Conservation (phyloP, 805 yeast genomes). For the Candida argentea region DNA sequence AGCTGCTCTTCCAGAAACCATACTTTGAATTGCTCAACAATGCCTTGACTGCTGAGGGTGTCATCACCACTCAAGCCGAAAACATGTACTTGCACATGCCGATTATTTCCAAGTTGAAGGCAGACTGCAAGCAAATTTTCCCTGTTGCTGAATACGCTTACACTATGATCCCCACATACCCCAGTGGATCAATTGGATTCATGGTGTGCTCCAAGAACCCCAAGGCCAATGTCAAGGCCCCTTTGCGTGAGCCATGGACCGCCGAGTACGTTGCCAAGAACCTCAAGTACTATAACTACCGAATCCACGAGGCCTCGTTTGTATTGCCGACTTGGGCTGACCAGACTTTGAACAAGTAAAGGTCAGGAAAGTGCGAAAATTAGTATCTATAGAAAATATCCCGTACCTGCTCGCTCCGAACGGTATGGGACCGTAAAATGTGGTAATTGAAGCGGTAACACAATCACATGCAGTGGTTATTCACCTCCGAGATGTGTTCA, state of each 20-base stretch:
- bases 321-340: conserved; percentile 89
- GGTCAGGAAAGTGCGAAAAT: too few relatives aligned
- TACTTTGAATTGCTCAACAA: conserved; percentile 76
- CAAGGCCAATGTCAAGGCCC: conserved; percentile 51
- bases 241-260: conserved; percentile 51
- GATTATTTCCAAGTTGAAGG: conserved; percentile 71
- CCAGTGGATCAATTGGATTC: conserved; percentile 96
- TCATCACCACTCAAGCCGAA: conserved; percentile 90
- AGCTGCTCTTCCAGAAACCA: conserved; percentile 81
- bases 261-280: conserved; percentile 52
- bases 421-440: too few relatives aligned
- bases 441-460: too few relatives aligned
- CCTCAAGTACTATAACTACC: conserved; percentile 74
- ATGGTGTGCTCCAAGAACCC: conserved; percentile 86
- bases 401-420: too few relatives aligned
- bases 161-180: conserved; percentile 92
- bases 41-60: conserved; percentile 91
- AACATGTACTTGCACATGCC: conserved; percentile 87
- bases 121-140: conserved; percentile 76
- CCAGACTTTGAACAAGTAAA: conserved; percentile 25
- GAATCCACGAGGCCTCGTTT: conserved; percentile 81
- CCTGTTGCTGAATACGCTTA: conserved; percentile 87
- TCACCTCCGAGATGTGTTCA: too few relatives aligned
- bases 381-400: too few relatives aligned
- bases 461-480: too few relatives aligned